A percentile compares a stretch with the other conserved stretches of the same genome.
phyloP scores from a whole-genome alignment of 495 filamentous ascomycete species.

The Aspergillus indologenus region DNA sequence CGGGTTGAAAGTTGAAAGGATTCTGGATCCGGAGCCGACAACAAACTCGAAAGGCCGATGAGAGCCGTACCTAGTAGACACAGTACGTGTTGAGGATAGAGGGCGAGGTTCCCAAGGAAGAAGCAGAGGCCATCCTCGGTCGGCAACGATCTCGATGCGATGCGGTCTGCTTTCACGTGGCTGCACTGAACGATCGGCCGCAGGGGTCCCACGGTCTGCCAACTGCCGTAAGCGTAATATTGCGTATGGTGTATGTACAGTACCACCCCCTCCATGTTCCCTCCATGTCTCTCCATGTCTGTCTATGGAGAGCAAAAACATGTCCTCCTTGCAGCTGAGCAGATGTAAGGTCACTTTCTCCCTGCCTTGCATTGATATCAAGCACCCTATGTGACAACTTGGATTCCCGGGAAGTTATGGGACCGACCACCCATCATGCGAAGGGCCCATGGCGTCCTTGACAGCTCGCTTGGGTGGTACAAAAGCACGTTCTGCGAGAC shows the following conservation, averaged over 20 bases:
- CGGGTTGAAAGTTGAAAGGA: neutral
- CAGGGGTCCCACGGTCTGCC: slow-evolving; percentile 27
- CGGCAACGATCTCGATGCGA: slow-evolving; percentile 24
- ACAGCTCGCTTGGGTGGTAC: no score
- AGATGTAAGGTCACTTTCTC: neutral
- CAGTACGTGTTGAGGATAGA: neutral
- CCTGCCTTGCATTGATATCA: no score
- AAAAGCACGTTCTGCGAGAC: neutral
- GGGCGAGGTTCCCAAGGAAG: neutral
- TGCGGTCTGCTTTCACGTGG: slow-evolving; percentile 25
- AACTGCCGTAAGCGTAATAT: slow-evolving; percentile 16
- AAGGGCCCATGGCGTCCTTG: no score
- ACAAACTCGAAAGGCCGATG: no score
- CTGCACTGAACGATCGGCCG: slow-evolving; percentile 23
- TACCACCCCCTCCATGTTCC: no score
- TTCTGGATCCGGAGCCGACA: neutral
- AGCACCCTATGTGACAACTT: no score
- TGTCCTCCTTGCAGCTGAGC: neutral
- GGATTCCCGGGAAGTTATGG: no score
- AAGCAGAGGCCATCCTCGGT: slow-evolving; percentile 10
- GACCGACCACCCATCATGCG: no score
- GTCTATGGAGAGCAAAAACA: neutral
- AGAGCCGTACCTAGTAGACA: no score
- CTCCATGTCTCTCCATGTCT: no score
- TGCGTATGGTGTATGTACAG: no score